Percentiles rank a stretch among this genome's conserved stretches.
phyloP scores from a whole-genome alignment of 345 rosid genomes.

The Linum usitatissimum region DNA sequence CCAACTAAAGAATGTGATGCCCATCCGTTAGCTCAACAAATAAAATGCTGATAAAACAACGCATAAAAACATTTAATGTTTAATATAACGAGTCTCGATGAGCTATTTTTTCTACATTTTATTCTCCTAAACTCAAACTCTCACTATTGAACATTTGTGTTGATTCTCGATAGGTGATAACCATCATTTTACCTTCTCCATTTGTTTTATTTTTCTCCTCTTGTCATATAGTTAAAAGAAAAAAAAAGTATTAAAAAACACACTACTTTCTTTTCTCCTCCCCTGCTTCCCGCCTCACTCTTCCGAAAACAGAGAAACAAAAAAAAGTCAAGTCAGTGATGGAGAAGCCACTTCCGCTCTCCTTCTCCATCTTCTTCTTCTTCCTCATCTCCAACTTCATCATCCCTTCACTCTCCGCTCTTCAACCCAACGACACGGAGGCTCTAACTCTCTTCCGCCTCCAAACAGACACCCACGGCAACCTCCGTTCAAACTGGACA shows the following conservation, averaged over 20 bases:
- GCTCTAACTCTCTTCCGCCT: slow-evolving; percentile 75
- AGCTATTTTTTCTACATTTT: too few species aligned
- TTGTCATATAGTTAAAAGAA: too few species aligned
- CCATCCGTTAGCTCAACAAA: too few species aligned
- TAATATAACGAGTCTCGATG: too few species aligned
- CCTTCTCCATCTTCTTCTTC: slow-evolving; percentile 13
- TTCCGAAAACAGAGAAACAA: neutral
- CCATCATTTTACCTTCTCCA: too few species aligned
- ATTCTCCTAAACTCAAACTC: too few species aligned
- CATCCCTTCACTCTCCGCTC: neutral
- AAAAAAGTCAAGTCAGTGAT: slow-evolving; percentile 22
- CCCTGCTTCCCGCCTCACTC: slow-evolving; percentile 32
- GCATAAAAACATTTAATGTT: too few species aligned
- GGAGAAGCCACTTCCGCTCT: slow-evolving; percentile 31
- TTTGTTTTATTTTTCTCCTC: too few species aligned
- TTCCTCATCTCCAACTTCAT: slow-evolving; percentile 9
- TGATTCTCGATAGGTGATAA: too few species aligned
- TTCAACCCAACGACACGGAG: slow-evolving; percentile 46
- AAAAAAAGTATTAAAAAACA: slow-evolving; percentile 4
- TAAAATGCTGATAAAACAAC: too few species aligned
- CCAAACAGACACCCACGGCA: slow-evolving; percentile 70
- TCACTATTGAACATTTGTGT: too few species aligned
- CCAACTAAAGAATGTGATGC: too few species aligned
- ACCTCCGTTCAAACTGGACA: slow-evolving; percentile 71
- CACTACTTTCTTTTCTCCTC: slow-evolving; percentile 47